Evolutionary conservation across 768 basidiomycete species (phyloP).

Genomic region (Rubroboletus satanas): DNA sequence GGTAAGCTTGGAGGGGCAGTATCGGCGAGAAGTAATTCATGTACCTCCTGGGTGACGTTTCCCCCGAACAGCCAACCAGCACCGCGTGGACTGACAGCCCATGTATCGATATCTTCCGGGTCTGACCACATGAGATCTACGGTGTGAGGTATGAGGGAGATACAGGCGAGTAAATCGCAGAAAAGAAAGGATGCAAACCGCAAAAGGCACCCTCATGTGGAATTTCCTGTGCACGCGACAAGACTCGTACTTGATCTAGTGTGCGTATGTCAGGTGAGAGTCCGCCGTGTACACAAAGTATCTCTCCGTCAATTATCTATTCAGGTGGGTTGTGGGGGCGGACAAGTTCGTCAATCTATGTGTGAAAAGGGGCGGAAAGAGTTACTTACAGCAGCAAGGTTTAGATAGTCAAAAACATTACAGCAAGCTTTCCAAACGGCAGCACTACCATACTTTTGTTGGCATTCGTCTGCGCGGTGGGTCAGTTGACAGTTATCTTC

Average conservation of each 20-base stretch:
- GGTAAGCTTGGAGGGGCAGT: neutral
- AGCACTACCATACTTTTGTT: slow-evolving; percentile 95
- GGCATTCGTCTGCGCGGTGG: slow-evolving; percentile 75
- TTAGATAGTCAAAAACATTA: slow-evolving; percentile 92
- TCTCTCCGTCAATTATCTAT: slow-evolving; percentile 91
- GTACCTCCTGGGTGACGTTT: slow-evolving; percentile 78
- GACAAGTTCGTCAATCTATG: neutral
- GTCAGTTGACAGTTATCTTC: neutral
- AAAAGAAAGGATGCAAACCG: slow-evolving; percentile 40
- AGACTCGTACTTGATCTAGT: slow-evolving; percentile 87
- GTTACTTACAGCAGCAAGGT: slow-evolving; percentile 79
- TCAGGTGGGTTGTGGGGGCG: neutral
- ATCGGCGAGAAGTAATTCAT: slow-evolving; percentile 5
- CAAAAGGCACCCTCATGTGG: slow-evolving; percentile 99
- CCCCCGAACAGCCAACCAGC: slow-evolving; percentile 95
- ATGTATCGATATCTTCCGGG: slow-evolving; percentile 90
- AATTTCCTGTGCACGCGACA: slow-evolving; percentile 95
- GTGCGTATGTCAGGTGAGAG: slow-evolving; percentile 95
- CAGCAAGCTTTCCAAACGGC: slow-evolving; percentile 98
- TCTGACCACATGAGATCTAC: slow-evolving; percentile 98
- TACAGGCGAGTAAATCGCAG: neutral
- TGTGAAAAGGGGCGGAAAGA: neutral
- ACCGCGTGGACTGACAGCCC: slow-evolving; percentile 95
- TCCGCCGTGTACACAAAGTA: slow-evolving; percentile 93
- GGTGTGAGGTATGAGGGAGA: neutral